Conservation (phyloP, 192 early-diverging fungal species). For the Entomortierella beljakovae region DNA sequence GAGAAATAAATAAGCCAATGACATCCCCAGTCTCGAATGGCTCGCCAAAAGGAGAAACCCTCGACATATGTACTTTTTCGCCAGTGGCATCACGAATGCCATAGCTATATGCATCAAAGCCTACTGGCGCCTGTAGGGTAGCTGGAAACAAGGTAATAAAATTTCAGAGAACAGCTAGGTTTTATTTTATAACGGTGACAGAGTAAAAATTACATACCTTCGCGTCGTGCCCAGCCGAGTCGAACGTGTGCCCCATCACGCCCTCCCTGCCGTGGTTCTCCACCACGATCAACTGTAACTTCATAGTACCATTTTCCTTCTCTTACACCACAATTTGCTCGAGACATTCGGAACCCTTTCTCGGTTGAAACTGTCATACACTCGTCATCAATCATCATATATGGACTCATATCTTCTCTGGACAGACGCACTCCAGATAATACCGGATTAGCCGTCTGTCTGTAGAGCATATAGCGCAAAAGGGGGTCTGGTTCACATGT, state of each 20-base stretch:
- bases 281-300: constrained; percentile 61
- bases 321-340: constrained; percentile 69
- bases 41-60: constrained; percentile 62
- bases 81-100: constrained; percentile 73
- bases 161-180: neutral
- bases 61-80: constrained; percentile 68
- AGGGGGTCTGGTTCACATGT: constrained; percentile 63
- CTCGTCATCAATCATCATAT: constrained; percentile 66
- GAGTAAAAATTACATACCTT: constrained; percentile 54
- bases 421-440: constrained; percentile 60
- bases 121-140: constrained; percentile 70
- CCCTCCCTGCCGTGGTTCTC: constrained; percentile 52
- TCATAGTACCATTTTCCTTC: constrained; percentile 76
- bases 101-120: constrained; percentile 75
- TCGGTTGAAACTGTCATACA: constrained; percentile 70
- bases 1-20: constrained; percentile 69
- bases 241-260: constrained; percentile 71
- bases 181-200: neutral
- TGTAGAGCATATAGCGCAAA: constrained; percentile 59
- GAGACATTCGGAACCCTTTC: constrained; percentile 71
- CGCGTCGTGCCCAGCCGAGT: constrained; percentile 70
- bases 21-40: constrained; percentile 72
- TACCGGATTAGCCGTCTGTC: constrained; percentile 59
- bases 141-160: constrained; percentile 44
- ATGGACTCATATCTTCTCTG: constrained; percentile 69